Percentiles rank a stretch among this genome's conserved stretches.
Evolutionary conservation across 495 filamentous ascomycete genomes (phyloP).

Genomic region (Aspergillus asperescens): DNA sequence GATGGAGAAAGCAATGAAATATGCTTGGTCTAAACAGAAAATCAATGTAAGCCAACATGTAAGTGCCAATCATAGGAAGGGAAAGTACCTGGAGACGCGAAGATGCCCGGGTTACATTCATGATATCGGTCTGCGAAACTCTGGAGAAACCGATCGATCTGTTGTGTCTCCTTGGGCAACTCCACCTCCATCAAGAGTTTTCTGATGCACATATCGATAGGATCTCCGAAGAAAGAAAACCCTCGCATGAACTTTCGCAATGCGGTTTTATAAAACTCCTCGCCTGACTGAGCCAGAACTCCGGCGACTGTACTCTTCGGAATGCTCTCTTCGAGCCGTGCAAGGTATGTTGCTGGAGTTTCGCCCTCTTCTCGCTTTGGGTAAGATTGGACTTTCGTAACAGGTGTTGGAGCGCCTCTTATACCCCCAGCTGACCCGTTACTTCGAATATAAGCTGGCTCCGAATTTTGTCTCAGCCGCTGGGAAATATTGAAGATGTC

Average conservation of each 20-base stretch:
- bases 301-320: conserved; percentile 75
- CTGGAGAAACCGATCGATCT: conserved; percentile 91
- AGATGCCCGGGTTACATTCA: conserved; percentile 97
- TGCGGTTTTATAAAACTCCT: conserved; percentile 76
- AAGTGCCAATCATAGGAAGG: background rate
- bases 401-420: conserved; percentile 59
- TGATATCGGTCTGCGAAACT: conserved; percentile 95
- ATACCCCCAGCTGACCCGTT: conserved; percentile 45
- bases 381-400: conserved; percentile 63
- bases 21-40: conserved; percentile 67
- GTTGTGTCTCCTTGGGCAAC: conserved; percentile 93
- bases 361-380: conserved; percentile 84
- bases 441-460: conserved; percentile 54
- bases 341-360: conserved; percentile 82
- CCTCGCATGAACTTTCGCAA: conserved; percentile 90
- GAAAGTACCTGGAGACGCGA: conserved; percentile 61
- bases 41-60: conserved; percentile 11
- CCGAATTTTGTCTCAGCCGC: conserved; percentile 71
- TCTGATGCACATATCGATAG: conserved; percentile 94
- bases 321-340: conserved; percentile 71
- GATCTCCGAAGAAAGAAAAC: conserved; percentile 91
- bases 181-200: conserved; percentile 97
- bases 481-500: conserved; percentile 73
- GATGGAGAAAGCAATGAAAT: conserved; percentile 95
- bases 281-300: conserved; percentile 73